Conservation (phyloP, 2,329 filamentous ascomycete genomes). For the Aspergillus aculeatus region DNA sequence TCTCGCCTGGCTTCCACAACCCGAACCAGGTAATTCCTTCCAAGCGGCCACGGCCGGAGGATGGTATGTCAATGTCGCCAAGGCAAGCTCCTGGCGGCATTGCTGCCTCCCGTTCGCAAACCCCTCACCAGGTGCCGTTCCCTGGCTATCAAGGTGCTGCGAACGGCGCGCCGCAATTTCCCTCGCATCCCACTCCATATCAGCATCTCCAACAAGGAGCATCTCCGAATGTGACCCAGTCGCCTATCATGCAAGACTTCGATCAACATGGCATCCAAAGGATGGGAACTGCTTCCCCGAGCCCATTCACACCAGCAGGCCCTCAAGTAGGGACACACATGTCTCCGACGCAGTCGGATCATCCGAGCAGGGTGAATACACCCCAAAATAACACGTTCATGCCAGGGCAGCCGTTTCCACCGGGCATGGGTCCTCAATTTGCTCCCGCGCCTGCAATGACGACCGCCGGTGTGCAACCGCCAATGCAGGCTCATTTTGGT, state of each 20-base stretch:
- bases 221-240: slow-evolving; percentile 82
- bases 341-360: slow-evolving; percentile 75
- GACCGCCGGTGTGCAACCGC: slow-evolving; percentile 39
- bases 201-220: slow-evolving; percentile 79
- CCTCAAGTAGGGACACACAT: slow-evolving; percentile 71
- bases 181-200: slow-evolving; percentile 66
- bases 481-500: slow-evolving; percentile 51
- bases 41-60: slow-evolving; percentile 82
- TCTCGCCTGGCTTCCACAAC: slow-evolving; percentile 74
- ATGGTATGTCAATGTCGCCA: slow-evolving; percentile 80
- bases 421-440: slow-evolving; percentile 45
- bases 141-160: slow-evolving; percentile 66
- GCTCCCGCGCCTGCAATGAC: slow-evolving; percentile 40
- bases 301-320: slow-evolving; percentile 77
- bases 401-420: slow-evolving; percentile 47
- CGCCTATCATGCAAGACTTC: slow-evolving; percentile 81
- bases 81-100: slow-evolving; percentile 71
- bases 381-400: slow-evolving; percentile 72
- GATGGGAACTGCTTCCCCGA: slow-evolving; percentile 88
- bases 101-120: slow-evolving; percentile 85
- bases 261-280: slow-evolving; percentile 67
- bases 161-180: slow-evolving; percentile 61
- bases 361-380: slow-evolving; percentile 63
- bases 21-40: slow-evolving; percentile 82
- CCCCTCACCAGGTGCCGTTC: slow-evolving; percentile 75